Base-by-base conservation (phyloP, 116 monocot species). In the Posidonia oceanica region DNA sequence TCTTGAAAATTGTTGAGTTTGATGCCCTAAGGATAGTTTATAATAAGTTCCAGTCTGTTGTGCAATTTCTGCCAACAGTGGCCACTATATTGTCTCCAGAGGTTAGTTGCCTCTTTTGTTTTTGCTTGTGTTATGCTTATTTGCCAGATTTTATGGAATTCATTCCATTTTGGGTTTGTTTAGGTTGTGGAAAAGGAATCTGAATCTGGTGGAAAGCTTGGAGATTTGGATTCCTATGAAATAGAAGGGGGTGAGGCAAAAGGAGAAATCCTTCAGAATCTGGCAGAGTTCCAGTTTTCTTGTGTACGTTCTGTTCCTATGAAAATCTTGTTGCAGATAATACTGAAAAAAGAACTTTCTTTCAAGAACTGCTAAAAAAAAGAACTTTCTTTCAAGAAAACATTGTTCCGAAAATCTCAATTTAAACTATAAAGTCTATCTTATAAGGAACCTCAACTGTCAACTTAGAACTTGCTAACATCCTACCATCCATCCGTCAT, bases 161-260 rank as follows among this genome's bases (percentile, higher is more conserved):
- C 6, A 44, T 21, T 71, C 36, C 39, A 16, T 36, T 65, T 63
- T 56, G 4, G 11, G 16, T 63, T 17, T 75, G 38, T 2, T 23
- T 70, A 96, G 96, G 72, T 77, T 52, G 77, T 87, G 20, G 96
- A 91, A 71, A 89, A 60, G 68, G 96, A 91, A 67, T 85, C 91
- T 51, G 96, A 85, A 80, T 23, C 80, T 55, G 96, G 91, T 12
- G 92, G 92, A 18, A 96, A 87, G 69, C 74, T 96, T 64, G 91
- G 91, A 52, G 89, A 91, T 22, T 69, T 96, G 65, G 91, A 96
- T 53, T 80, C 78, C 4, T 96, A 96, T 77, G 96, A 96, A 78
- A 96, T 91, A 64, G 91, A 96, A 85, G 96, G 96, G 14, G 89
- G 87, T 59, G 91, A 96, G 44, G 89, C 96, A 58, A 96, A 96